A percentile compares a stretch with the other conserved stretches of the same genome.
These are phyloP conservation scores for Stylosanthes scabra DNA, from an alignment of 331 rosid species.

Conservation along the genomic window DNA sequence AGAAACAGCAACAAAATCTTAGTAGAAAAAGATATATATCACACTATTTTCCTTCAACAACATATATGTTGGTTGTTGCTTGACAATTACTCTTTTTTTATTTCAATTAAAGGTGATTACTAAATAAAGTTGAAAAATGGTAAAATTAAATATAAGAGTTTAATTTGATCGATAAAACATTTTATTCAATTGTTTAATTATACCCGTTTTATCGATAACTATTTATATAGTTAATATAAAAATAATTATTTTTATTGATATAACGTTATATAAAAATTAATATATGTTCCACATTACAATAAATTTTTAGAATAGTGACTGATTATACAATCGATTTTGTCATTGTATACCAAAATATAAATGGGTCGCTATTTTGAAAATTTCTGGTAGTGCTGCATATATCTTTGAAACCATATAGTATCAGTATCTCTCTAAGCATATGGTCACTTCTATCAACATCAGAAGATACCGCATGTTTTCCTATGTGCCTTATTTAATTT, in stretches of 20 bases:
- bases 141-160: neutral
- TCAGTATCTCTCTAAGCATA: neutral
- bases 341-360: too few species aligned
- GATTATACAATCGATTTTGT: too few species aligned
- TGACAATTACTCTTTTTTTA: slow-evolving; percentile 33
- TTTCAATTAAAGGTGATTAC: slow-evolving; percentile 26
- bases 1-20: too few species aligned
- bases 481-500: neutral
- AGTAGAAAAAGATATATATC: neutral
- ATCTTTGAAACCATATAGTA: neutral
- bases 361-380: too few species aligned
- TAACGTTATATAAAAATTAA: too few species aligned
- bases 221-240: too few species aligned
- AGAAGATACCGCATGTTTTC: neutral
- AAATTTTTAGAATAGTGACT: too few species aligned
- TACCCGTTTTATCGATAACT: too few species aligned
- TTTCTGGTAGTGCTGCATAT: too few species aligned
- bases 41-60: slow-evolving; percentile 15
- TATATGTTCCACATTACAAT: neutral
- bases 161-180: too few species aligned
- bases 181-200: too few species aligned
- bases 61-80: slow-evolving; percentile 36
- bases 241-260: too few species aligned
- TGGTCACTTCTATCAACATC: neutral
- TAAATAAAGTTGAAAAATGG: neutral